Evolutionary conservation across 345 rosid species (phyloP).

Genomic region (Bruguiera sexangula): DNA sequence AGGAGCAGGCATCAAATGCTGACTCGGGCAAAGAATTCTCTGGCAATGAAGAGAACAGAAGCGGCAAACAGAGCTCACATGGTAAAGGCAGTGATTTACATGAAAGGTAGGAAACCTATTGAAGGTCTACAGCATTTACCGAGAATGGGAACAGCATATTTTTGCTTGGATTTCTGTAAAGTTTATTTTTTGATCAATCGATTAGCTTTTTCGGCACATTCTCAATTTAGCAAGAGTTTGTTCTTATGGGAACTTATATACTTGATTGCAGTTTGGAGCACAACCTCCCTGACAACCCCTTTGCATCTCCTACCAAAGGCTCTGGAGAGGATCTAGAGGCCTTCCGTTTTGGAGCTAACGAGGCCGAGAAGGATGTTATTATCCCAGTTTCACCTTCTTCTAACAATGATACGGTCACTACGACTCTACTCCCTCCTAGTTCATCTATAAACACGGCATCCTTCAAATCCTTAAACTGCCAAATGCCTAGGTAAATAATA

Average conservation of each 20-base stretch:
- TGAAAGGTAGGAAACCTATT: slow-evolving; percentile 32
- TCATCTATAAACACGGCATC: slow-evolving; percentile 52
- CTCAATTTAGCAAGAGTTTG: background rate
- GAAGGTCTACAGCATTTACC: no score
- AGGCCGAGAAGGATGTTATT: slow-evolving; percentile 37
- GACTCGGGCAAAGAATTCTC: slow-evolving; percentile 27
- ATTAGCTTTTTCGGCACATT: background rate
- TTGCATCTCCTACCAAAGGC: slow-evolving; percentile 51
- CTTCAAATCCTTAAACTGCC: slow-evolving; percentile 69
- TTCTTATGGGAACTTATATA: background rate
- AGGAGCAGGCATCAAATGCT: slow-evolving; percentile 19
- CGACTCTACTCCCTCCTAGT: slow-evolving; percentile 34
- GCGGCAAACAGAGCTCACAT: slow-evolving; percentile 34
- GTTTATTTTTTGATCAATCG: background rate
- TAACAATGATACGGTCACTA: slow-evolving; percentile 36
- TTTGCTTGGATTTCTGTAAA: slow-evolving; percentile 3
- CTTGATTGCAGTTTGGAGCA: slow-evolving; percentile 52
- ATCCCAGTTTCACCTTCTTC: slow-evolving; percentile 28
- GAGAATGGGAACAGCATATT: background rate
- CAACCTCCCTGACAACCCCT: slow-evolving; percentile 73
- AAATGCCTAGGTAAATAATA: slow-evolving; percentile 55
- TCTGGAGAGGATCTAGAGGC: slow-evolving; percentile 33
- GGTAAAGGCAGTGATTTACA: slow-evolving; percentile 30
- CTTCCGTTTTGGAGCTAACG: slow-evolving; percentile 23
- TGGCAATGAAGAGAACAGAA: slow-evolving; percentile 30